Base-by-base conservation (phyloP, 2,329 filamentous ascomycete genomes). In the Aspergillus brasiliensis region DNA sequence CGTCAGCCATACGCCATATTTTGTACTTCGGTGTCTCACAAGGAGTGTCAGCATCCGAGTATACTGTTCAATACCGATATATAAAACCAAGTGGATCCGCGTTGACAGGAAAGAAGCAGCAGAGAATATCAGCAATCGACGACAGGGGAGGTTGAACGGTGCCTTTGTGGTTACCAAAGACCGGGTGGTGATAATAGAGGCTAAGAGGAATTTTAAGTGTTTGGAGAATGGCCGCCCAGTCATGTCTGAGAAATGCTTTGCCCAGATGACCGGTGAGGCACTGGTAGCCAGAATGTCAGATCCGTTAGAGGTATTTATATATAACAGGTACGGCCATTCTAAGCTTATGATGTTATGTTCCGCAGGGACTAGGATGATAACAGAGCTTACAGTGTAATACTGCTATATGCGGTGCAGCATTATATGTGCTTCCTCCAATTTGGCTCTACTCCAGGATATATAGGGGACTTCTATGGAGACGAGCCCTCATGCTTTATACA, bases 391-490 rank as follows among this genome's bases (percentile, higher is more conserved):
- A 38, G 28, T 51, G 13, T 62, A 15, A 60, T 65, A 19, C 8
- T 66, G 3, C 62, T 66, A 13, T 34, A 66, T 49, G 58, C 58
- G 37, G 61, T 60, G 21, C 62, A 62, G 51, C 58, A 64, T 19
- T 64, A 62, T 47, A 62, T 64, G 47, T 66, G 60, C 57, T 66
- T 66, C 23, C 62, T 66, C 11, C 56, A 64, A 28, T 47, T 66
- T 13, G 57, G 62, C 3, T 54, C 64, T 11, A 61, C 28, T 38
- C 53, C 56, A 38, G 56, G 58, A 3, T 62, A 61, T 53, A 11
- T 66, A 15, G 4, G 7, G 8, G 57, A 62, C 51, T 57, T 66
- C 21, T 58, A 66, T 21, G 47, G 19, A 19, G 11, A 19, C 40
- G 5, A 48, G 5, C 52, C 58, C 28, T 42, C 31, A 25, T 15